phyloP scores from a whole-genome alignment of 352 stramenopile genomes.

The Aphanomyces stellatus region DNA sequence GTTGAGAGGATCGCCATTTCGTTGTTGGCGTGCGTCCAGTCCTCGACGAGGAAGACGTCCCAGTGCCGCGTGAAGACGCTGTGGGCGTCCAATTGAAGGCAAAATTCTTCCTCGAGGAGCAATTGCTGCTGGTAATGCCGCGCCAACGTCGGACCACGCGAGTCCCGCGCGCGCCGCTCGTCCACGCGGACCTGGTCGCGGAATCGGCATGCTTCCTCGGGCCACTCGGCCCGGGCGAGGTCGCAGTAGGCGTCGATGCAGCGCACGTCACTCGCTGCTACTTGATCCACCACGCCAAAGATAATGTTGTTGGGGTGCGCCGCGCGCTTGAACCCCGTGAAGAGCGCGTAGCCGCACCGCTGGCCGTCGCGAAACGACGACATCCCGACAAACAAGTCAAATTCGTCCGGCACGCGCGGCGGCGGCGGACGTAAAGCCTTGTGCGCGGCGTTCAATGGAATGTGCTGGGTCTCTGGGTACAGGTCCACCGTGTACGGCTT shows the following conservation, averaged over 20 bases:
- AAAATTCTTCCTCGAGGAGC: slow-evolving; percentile 16
- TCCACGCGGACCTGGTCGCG: not conserved
- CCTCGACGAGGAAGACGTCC: slow-evolving; percentile 7
- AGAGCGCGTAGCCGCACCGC: slow-evolving; percentile 13
- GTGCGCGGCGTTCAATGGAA: not conserved
- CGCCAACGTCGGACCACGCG: slow-evolving; percentile 15
- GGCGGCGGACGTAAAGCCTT: not conserved
- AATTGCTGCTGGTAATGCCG: slow-evolving; percentile 12
- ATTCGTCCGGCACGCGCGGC: not conserved
- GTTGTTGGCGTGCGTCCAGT: slow-evolving; percentile 15
- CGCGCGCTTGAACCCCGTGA: slow-evolving; percentile 14
- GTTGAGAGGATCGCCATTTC: slow-evolving; percentile 19
- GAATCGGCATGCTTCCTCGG: slow-evolving; percentile 6
- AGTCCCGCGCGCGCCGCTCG: slow-evolving; percentile 4
- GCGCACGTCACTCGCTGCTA: not conserved
- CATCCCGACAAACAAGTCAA: slow-evolving; percentile 19
- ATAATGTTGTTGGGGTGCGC: not conserved
- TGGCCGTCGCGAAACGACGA: slow-evolving; percentile 5
- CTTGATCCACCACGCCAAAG: slow-evolving; percentile 20
- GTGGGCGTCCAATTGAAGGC: slow-evolving; percentile 16
- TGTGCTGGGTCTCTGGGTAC: slow-evolving; percentile 4
- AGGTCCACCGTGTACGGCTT: not conserved
- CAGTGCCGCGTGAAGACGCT: slow-evolving; percentile 18
- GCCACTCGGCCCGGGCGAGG: slow-evolving; percentile 4
- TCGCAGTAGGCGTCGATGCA: slow-evolving; percentile 21